Evolutionary conservation across 2,329 filamentous ascomycete genomes (phyloP).

Genomic region (Gnomoniopsis sp.): DNA sequence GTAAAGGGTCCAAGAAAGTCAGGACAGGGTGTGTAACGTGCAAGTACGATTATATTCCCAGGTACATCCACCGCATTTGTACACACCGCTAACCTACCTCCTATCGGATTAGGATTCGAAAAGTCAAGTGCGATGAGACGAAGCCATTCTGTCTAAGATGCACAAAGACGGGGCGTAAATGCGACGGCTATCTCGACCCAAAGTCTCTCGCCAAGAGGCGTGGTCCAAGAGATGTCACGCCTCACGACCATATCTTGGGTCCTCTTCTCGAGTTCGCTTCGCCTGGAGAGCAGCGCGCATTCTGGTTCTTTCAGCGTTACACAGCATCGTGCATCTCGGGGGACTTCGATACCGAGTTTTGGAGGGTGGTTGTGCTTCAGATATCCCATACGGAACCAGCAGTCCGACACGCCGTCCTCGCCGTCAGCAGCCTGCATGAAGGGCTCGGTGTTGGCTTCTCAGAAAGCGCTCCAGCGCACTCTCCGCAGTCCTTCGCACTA

Average conservation of each 20-base stretch:
- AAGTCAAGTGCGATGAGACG: slow-evolving; percentile 30
- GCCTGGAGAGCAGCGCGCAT: slow-evolving; percentile 18
- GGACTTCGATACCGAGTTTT: slow-evolving; percentile 23
- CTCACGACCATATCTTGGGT: slow-evolving; percentile 19
- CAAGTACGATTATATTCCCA: slow-evolving; percentile 10
- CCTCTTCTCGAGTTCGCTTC: slow-evolving; percentile 19
- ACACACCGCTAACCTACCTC: slow-evolving; percentile 1
- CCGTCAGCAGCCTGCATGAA: slow-evolving; percentile 29
- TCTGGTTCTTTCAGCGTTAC: slow-evolving; percentile 17
- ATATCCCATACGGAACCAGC: slow-evolving; percentile 22
- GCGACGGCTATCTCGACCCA: slow-evolving; percentile 27
- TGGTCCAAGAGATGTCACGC: slow-evolving; percentile 16
- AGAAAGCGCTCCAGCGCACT: slow-evolving; percentile 10
- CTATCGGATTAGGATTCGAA: slow-evolving; percentile 24
- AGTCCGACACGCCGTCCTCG: slow-evolving; percentile 27
- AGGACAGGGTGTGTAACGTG: slow-evolving; percentile 19
- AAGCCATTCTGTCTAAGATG: slow-evolving; percentile 28
- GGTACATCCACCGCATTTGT: background rate
- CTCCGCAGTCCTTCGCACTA: slow-evolving; percentile 31
- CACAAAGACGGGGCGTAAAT: slow-evolving; percentile 27
- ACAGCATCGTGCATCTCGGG: slow-evolving; percentile 18
- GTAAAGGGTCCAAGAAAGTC: slow-evolving; percentile 19
- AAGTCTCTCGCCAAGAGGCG: slow-evolving; percentile 17
- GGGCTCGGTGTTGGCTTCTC: slow-evolving; percentile 20
- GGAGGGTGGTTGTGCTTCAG: slow-evolving; percentile 26